Evolutionary conservation across 2,329 filamentous ascomycete genomes (phyloP).

Genomic region (Neopestalotiopsis sp.): DNA sequence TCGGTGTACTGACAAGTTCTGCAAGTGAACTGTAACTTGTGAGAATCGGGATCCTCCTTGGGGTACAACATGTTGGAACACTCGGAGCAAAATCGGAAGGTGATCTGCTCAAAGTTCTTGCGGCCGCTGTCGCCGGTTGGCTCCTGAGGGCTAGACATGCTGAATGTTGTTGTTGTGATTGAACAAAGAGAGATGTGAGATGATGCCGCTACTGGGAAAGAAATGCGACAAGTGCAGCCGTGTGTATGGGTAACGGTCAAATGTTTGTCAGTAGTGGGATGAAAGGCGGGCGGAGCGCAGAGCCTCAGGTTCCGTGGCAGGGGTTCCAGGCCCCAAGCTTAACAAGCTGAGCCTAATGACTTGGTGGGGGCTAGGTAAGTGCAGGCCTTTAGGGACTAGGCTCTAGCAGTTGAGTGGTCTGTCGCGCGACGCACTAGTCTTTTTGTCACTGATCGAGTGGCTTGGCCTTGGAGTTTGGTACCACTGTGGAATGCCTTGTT

Average conservation of each 20-base stretch:
- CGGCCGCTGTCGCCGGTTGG: slow-evolving; percentile 46
- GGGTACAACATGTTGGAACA: slow-evolving; percentile 99
- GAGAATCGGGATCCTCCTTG: slow-evolving; percentile 85
- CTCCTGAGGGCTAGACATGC: slow-evolving; percentile 65
- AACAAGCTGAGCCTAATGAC: not conserved
- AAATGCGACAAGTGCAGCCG: not conserved
- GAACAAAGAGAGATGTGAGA: slow-evolving; percentile 15
- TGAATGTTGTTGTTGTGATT: slow-evolving; percentile 20
- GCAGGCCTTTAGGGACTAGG: too few species aligned
- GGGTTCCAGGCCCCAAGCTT: not conserved
- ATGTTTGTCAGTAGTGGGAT: not conserved
- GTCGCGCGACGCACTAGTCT: too few species aligned
- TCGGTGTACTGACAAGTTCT: slow-evolving; percentile 94
- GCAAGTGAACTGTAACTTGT: slow-evolving; percentile 92
- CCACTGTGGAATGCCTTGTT: too few species aligned
- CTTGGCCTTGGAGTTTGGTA: too few species aligned
- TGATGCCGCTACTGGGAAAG: slow-evolving; percentile 15
- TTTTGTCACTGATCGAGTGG: too few species aligned
- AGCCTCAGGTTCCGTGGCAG: not conserved
- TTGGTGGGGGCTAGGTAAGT: not conserved
- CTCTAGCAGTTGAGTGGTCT: too few species aligned
- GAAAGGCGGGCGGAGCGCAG: not conserved
- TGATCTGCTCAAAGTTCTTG: slow-evolving; percentile 78
- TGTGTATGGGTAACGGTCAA: not conserved
- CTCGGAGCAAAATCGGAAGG: slow-evolving; percentile 97